These are phyloP conservation scores for Euphorbia celastroides DNA, from an alignment of 441 rosid species.

Conservation along the genomic window DNA sequence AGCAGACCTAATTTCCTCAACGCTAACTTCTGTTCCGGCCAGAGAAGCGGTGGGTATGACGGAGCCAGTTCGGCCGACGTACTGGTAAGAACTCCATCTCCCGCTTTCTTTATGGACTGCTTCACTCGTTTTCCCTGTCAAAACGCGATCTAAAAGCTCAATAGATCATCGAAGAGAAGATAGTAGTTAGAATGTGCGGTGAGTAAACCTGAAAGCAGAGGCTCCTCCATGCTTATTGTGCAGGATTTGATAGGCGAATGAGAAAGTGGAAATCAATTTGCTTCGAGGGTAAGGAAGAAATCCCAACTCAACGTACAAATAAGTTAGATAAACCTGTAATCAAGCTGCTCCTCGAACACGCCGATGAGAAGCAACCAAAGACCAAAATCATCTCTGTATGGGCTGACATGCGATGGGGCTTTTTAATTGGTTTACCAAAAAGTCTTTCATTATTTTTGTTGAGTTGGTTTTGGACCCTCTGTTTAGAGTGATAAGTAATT, in stretches of 20 bases:
- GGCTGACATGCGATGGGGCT: too few species aligned
- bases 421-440: too few species aligned
- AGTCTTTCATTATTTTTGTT: too few species aligned
- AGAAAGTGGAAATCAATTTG: slow-evolving; percentile 20
- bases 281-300: slow-evolving; percentile 38
- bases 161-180: neutral
- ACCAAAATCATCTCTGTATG: too few species aligned
- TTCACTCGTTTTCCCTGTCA: slow-evolving; percentile 39
- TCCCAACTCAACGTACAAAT: neutral
- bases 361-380: too few species aligned
- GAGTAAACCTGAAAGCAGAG: slow-evolving; percentile 65
- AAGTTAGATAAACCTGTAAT: neutral
- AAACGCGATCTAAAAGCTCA: neutral
- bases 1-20: slow-evolving; percentile 81
- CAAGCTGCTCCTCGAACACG: too few species aligned
- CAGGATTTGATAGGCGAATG: neutral
- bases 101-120: slow-evolving; percentile 36
- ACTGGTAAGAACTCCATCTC: slow-evolving; percentile 68
- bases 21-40: slow-evolving; percentile 74
- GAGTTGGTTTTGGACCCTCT: too few species aligned
- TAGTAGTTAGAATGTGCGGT: neutral
- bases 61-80: slow-evolving; percentile 62
- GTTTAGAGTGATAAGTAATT: too few species aligned
- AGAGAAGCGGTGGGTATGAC: slow-evolving; percentile 52
- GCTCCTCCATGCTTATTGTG: slow-evolving; percentile 53